Evolutionary conservation across 805 yeast species (phyloP), one percentile per base, ranked within the genome.

Genomic region (Debaryomyces castellii): DNA sequence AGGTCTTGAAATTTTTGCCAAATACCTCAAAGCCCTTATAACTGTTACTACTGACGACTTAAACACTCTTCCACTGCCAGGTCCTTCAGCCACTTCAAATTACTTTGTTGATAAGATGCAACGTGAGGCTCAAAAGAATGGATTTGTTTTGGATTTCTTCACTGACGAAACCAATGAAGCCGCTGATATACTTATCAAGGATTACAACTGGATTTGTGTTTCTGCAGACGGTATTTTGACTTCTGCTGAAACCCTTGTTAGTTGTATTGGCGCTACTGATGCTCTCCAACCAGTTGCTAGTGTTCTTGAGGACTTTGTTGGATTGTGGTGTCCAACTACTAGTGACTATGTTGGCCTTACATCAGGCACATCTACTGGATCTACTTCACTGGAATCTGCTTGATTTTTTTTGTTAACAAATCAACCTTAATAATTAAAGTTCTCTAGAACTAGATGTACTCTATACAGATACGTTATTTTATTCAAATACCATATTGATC

Each of bases 191-290:
- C 34, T 30, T 16, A 30, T 30, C 12, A 30, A 30, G 20, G 34
- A 30, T n/a, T 30, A 30, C 34, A 30, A 30, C 34, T 30, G 34
- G 34, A 30, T 30, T 30, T 30, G 34, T 30, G 34, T 30, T n/a
- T 30, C 34, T 9, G 34, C 34, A 5, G 12, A 30, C 10, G 34
- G 34, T 14, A 30, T 30, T 10, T 30, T 30, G 10, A 10, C 9
- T 16, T 30, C 34, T 30, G 34, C 34, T 3, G 34, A 30, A 30
- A 9, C 34, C 4, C 34, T 30, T 30, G 34, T 30, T n/a, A 30
- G 16, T 6, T 30, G 34, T 30, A 20, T 30, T 14, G 34, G 34
- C 10, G 34, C 14, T 4, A 18, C 16, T 16, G 34, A 30, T 16
- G 5, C 34, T 3, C 34, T 30, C 16, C 2, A 18, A 7, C 20